These are phyloP conservation scores for Monilinia aucupariae DNA, from an alignment of 2,329 filamentous ascomycete genomes.

Conservation along the genomic window DNA sequence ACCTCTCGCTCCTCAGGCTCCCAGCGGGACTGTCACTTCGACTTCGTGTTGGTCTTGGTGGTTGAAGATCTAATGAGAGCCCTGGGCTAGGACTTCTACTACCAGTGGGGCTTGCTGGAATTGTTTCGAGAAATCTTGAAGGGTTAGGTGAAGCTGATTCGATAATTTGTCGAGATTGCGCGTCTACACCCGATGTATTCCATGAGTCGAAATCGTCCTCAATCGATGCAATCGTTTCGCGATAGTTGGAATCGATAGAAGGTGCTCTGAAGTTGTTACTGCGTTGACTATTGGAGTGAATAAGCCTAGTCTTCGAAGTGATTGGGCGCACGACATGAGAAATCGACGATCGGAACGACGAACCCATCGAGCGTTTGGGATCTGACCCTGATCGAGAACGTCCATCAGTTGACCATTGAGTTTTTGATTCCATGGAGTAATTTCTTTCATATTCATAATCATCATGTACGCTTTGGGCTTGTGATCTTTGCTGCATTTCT, in stretches of 20 bases:
- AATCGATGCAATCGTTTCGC: constrained; percentile 23
- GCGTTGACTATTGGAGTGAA: constrained; percentile 38
- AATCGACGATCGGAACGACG: constrained; percentile 45
- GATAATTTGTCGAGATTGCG: constrained; percentile 54
- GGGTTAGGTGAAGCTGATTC: constrained; percentile 37
- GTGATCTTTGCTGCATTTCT: constrained; percentile 26
- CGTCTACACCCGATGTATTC: constrained; percentile 65
- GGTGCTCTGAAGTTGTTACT: constrained; percentile 37
- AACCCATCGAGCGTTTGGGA: constrained; percentile 38
- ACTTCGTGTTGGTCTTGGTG: constrained; percentile 37
- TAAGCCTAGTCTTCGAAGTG: constrained; percentile 51
- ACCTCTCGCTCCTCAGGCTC: constrained; percentile 23
- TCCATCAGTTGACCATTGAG: constrained; percentile 40
- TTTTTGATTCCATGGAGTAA: constrained; percentile 26
- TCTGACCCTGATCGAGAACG: constrained; percentile 43
- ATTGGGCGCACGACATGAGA: constrained; percentile 49
- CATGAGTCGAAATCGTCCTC: constrained; percentile 69
- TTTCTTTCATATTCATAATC: constrained; percentile 20
- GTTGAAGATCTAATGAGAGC: constrained; percentile 51
- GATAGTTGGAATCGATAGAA: constrained; percentile 44
- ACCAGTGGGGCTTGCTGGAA: constrained; percentile 59
- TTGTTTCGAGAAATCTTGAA: constrained; percentile 59
- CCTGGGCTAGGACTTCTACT: constrained; percentile 63
- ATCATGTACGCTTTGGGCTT: constrained; percentile 19
- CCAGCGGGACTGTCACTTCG: constrained; percentile 33